Evolutionary conservation across 2,329 filamentous ascomycete genomes (phyloP), one percentile per base, ranked within the genome.

Genomic region (Mycosphaerella sp.): DNA sequence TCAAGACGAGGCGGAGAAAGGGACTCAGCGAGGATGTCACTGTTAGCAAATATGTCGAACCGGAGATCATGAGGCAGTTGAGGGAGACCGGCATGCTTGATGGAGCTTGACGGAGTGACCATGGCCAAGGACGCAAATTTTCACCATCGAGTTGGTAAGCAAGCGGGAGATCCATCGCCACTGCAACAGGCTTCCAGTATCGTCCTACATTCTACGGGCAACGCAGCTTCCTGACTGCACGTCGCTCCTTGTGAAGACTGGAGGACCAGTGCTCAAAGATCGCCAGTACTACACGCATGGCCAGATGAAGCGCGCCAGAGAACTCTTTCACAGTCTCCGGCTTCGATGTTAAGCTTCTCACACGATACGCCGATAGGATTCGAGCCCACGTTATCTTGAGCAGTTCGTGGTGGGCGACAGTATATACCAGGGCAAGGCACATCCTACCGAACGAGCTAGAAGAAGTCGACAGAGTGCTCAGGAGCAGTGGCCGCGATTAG

Each of bases 11-110:
- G 61, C 77, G 89, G 64, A 81, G 93, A 60, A 98, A 98, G 78
- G 93, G 93, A 1, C 71, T 98, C 56, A 91, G 88, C 56, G 93
- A 97, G 75, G 93, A 97, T 69, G 89, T 97, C 36, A 91, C 86
- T 27, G 89, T 97, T 50, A 89, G 89, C 69, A 96, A 95, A 67
- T 98, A 97, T 72, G 74, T 98, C 58, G 93, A 98, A 74, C 88
- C 89, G 1, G 93, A 97, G 69, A 82, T 97, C 55, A 95, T 94
- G 73, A 83, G 85, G 68, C 87, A 82, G 60, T 72, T 97, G 65
- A 87, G 89, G 72, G 89, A 95, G 71, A 93, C 86, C 62, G 91
- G 91, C 2, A 83, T 95, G 60, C 72, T 97, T 58, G 58, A 60
- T 53, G 54, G 58, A 14, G 52, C 52, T 30, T 59, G 53, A 56